These are phyloP conservation scores for Quercus wislizeni DNA, from an alignment of 306 rosid genomes.

Conservation along the genomic window DNA sequence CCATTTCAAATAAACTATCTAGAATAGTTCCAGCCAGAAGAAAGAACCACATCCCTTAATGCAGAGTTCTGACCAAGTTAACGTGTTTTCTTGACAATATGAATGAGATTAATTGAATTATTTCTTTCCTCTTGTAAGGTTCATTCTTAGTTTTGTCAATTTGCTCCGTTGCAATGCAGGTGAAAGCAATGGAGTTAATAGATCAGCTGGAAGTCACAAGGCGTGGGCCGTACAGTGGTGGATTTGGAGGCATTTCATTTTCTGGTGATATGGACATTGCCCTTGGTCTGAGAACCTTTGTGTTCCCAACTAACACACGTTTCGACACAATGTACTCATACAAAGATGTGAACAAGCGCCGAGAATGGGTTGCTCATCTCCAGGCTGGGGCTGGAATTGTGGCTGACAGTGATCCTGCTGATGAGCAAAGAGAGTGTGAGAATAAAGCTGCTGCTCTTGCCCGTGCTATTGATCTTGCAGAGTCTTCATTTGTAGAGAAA, in stretches of 20 bases:
- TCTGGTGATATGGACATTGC: constrained; percentile 88
- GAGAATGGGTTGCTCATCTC: constrained; percentile 89
- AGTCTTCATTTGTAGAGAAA: constrained; percentile 71
- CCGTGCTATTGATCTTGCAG: constrained; percentile 94
- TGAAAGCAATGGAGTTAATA: constrained; percentile 96
- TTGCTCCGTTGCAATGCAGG: constrained; percentile 51
- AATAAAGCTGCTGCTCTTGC: constrained; percentile 96
- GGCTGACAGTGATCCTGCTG: constrained; percentile 87
- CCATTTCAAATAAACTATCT: background rate
- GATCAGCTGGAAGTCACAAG: constrained; percentile 84
- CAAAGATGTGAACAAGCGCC: constrained; percentile 70
- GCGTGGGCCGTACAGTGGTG: constrained; percentile 98
- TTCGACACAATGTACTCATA: constrained; percentile 82
- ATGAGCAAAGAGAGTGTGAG: constrained; percentile 93
- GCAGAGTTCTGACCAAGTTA: too few species aligned
- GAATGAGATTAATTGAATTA: background rate
- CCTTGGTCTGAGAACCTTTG: constrained; percentile 86
- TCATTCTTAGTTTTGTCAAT: constrained; percentile 13
- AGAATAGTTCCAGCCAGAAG: too few species aligned
- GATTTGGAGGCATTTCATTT: constrained; percentile 91
- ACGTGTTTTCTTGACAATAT: background rate
- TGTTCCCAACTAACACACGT: constrained; percentile 76
- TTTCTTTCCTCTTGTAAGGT: background rate
- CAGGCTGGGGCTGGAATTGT: constrained; percentile 98
- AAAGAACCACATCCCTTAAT: too few species aligned